phyloP scores from a whole-genome alignment of 2,329 filamentous ascomycete species.

The Fusarium sp. region DNA sequence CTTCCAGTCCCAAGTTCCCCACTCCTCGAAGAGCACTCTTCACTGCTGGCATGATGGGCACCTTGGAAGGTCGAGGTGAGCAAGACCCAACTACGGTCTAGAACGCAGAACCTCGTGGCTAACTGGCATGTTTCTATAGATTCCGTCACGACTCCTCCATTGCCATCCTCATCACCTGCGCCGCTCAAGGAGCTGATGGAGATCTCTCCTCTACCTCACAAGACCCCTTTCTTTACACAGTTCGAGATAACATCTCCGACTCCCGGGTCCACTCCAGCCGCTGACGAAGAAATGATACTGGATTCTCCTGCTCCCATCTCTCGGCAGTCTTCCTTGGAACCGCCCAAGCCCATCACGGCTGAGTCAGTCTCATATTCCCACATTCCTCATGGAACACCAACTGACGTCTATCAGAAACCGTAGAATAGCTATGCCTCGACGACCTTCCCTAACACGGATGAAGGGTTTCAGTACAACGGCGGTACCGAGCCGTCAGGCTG shows the following conservation, averaged over 20 bases:
- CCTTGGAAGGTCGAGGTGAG: constrained; percentile 52
- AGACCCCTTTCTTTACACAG: constrained; percentile 73
- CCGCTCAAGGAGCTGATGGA: constrained; percentile 93
- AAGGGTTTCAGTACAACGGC: constrained; percentile 80
- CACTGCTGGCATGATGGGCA: constrained; percentile 53
- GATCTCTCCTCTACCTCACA: constrained; percentile 92
- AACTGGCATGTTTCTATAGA: constrained; percentile 60
- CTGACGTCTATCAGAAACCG: constrained; percentile 60
- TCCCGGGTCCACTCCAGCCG: constrained; percentile 63
- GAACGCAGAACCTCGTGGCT: constrained; percentile 6
- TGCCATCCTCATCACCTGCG: constrained; percentile 84
- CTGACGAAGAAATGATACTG: constrained; percentile 62
- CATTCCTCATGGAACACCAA: constrained; percentile 26
- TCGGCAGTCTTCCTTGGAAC: constrained; percentile 61
- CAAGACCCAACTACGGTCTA: constrained; percentile 2
- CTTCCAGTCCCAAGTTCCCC: constrained; percentile 54
- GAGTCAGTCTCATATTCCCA: constrained; percentile 60
- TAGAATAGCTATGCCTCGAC: constrained; percentile 73
- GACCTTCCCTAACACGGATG: constrained; percentile 78
- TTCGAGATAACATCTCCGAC: constrained; percentile 79
- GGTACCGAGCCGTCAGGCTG: constrained; percentile 69
- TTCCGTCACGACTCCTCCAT: constrained; percentile 83
- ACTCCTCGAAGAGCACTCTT: constrained; percentile 57
- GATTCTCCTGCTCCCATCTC: constrained; percentile 66
- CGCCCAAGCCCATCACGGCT: constrained; percentile 58